A percentile compares a stretch with the other conserved stretches of the same genome.
phyloP scores from a whole-genome alignment of 108 stramenopile species.

The Hondaea fermentalgiana region DNA sequence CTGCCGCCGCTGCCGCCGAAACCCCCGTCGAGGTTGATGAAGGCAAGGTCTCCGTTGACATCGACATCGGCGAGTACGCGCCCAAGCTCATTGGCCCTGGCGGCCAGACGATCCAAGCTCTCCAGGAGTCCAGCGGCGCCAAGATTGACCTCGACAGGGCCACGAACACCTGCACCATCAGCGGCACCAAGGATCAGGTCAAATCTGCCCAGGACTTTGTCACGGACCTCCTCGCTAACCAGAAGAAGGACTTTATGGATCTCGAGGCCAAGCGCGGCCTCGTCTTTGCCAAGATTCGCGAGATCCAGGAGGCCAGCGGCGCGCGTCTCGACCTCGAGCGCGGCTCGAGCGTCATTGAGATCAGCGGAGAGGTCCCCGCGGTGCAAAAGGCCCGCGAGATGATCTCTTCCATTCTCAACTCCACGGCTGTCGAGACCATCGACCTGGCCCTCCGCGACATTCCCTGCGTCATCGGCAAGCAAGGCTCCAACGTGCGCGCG shows the following conservation, averaged over 20 bases:
- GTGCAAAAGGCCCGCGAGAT: not conserved
- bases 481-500: not conserved
- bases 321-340: slow-evolving; percentile 5
- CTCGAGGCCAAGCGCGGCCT: slow-evolving; percentile 14
- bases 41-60: not conserved
- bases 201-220: not conserved
- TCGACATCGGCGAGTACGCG: not conserved
- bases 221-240: not conserved
- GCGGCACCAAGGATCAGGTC: not conserved
- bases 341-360: not conserved
- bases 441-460: not conserved
- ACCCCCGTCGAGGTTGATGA: not conserved
- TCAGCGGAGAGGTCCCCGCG: not conserved
- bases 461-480: not conserved
- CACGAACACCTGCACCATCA: not conserved
- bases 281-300: not conserved
- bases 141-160: slow-evolving; percentile 6
- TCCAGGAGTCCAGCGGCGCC: slow-evolving; percentile 1
- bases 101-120: not conserved
- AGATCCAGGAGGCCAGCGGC: slow-evolving; percentile 1
- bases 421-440: not conserved
- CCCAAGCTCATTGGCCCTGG: not conserved
- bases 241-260: not conserved
- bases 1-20: not conserved
- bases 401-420: not conserved